A percentile compares a stretch with the other conserved stretches of the same genome.
phyloP scores from a whole-genome alignment of 768 basidiomycete species.

The Coprinopsis strossmayeri region DNA sequence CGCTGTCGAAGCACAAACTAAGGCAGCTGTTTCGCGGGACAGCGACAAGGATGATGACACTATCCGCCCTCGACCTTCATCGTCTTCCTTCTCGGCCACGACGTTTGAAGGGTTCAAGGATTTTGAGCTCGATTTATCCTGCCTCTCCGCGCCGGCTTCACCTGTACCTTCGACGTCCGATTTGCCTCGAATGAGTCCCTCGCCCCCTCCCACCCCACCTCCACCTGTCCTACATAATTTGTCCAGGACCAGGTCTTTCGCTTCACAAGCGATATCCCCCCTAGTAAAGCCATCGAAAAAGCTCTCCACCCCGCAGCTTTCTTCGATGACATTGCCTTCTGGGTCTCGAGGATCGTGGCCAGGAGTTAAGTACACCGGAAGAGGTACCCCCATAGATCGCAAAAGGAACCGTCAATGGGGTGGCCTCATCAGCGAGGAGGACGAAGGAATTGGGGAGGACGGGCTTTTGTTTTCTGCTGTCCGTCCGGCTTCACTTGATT shows the following conservation, averaged over 20 bases:
- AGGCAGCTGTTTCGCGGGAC: constrained; percentile 11
- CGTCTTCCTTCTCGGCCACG: constrained; percentile 16
- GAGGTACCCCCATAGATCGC: constrained; percentile 43
- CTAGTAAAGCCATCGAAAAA: constrained; percentile 18
- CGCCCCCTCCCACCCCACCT: constrained; percentile 24
- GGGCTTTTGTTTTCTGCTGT: constrained; percentile 34
- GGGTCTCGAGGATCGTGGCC: constrained; percentile 38
- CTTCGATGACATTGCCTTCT: constrained; percentile 21
- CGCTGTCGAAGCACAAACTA: constrained; percentile 17
- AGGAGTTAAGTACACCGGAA: constrained; percentile 32
- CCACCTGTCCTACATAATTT: constrained; percentile 23
- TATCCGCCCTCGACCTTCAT: constrained; percentile 11
- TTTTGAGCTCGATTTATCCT: constrained; percentile 40
- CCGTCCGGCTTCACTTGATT: constrained; percentile 35
- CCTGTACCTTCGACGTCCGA: constrained; percentile 29
- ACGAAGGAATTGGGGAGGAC: constrained; percentile 36
- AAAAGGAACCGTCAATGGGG: constrained; percentile 40
- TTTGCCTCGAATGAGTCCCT: constrained; percentile 18
- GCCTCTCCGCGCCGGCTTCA: constrained; percentile 35
- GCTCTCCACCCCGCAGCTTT: constrained; percentile 12
- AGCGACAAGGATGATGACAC: constrained; percentile 22
- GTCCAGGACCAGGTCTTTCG: constrained; percentile 30
- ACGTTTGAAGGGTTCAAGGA: constrained; percentile 38
- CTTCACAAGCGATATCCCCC: constrained; percentile 20
- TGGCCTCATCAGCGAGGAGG: constrained; percentile 20